Base-by-base conservation (phyloP, 108 stramenopile genomes). In the Stephanodiscus minutulus region DNA sequence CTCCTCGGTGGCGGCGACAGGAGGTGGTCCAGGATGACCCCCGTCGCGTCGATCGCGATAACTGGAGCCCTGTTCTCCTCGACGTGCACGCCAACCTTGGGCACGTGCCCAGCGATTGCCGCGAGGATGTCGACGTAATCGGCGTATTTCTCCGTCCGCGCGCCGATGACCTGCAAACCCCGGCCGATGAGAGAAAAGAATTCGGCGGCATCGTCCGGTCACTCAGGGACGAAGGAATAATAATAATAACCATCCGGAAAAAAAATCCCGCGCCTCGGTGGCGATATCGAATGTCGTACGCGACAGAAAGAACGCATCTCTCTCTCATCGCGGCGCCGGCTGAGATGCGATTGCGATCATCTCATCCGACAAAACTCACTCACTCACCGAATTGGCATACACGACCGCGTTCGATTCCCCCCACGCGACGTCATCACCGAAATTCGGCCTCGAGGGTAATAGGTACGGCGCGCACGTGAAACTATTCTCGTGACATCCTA, bases 391-490 rank as follows among this genome's bases (percentile, higher is more conserved):
- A 53, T 95, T 95, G 52, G 89, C 81, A 62, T 82, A 95, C 1
- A 92, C 91, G 1, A 95, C 93, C 3, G 93, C 93, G 74, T 95
- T 94, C 56, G 78, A 81, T 82, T 94, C 93, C 8, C 89, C 89
- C 90, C 90, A 94, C 12, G 77, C 81, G 10, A 91, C 79, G 39
- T 94, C 76, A 35, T 91, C 77, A 28, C 74, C 76, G 12, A 63
- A 49, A 6, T 68, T 28, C 31, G 83, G 83, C 25, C 57, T 73
- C 18, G 48, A 46, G 11, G 71, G 70, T 21, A 91, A 39, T 11
- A 94, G 77, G 70, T 94, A 94, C 5, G 93, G 93, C 31, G 93
- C 93, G 76, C 93, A 94, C 7, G 93, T 94, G 72, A 94, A 91
- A 13, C 82, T 82, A 12, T 54, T 57, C 58, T 76, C 61, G 80